Percentiles rank a stretch among this genome's conserved stretches.
phyloP scores from a whole-genome alignment of 2,329 filamentous ascomycete species.

The Curvularia sp. region DNA sequence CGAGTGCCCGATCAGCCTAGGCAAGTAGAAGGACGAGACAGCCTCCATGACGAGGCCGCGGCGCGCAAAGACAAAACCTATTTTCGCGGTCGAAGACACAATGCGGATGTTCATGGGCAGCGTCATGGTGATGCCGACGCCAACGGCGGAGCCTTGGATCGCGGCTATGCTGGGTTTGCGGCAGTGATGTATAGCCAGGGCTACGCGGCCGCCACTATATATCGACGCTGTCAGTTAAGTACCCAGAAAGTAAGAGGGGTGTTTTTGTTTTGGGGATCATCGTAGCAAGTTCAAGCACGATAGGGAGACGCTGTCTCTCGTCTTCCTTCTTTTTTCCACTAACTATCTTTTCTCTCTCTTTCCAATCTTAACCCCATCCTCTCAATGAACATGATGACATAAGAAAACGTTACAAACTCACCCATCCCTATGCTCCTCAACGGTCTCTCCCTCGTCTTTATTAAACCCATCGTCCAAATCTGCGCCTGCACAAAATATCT shows the following conservation, averaged over 20 bases:
- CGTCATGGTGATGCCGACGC: slow-evolving; percentile 66
- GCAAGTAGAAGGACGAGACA: slow-evolving; percentile 73
- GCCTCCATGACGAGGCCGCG: slow-evolving; percentile 76
- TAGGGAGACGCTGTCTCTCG: too few relatives aligned
- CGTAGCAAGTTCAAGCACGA: too few relatives aligned
- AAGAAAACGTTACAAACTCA: slow-evolving; percentile 34
- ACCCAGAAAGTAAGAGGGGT: too few relatives aligned
- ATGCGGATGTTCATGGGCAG: slow-evolving; percentile 64
- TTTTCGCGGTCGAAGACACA: slow-evolving; percentile 64
- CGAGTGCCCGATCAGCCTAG: slow-evolving; percentile 69
- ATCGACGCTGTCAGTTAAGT: too few relatives aligned
- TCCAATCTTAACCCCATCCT: too few relatives aligned
- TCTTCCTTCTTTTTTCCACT: too few relatives aligned
- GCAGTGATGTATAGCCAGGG: slow-evolving; percentile 63
- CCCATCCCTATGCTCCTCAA: slow-evolving; percentile 62
- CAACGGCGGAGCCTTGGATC: slow-evolving; percentile 63
- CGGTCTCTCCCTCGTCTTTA: slow-evolving; percentile 52
- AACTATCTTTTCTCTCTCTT: too few relatives aligned
- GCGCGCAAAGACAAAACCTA: slow-evolving; percentile 76
- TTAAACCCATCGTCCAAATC: slow-evolving; percentile 62
- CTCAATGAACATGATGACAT: background rate
- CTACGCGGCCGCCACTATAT: slow-evolving; percentile 53
- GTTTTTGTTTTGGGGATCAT: too few relatives aligned
- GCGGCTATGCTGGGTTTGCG: slow-evolving; percentile 65
- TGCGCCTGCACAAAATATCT: slow-evolving; percentile 63